Evolutionary conservation across 2,329 filamentous ascomycete genomes (phyloP), one percentile per base, ranked within the genome.

Genomic region (Ceratocystis albifundus): DNA sequence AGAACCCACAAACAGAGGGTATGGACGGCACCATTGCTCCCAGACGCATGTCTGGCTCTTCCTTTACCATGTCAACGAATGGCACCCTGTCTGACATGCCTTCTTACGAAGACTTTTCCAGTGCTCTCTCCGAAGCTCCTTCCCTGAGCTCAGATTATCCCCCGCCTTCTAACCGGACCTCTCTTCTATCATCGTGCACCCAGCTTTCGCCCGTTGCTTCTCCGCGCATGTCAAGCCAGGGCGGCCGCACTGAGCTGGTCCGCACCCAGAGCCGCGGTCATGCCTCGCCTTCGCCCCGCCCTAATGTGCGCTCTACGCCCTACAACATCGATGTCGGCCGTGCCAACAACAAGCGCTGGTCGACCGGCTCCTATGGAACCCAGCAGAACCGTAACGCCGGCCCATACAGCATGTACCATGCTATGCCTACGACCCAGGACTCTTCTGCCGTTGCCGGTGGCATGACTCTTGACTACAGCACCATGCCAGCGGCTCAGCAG

Each of bases 171-270:
- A 87, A 87, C 74, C 78, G 84, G 67, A 88, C 84, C 73, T 88
- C 85, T n/a, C 75, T 88, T 69, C 87, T 88, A 77, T 85, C 85
- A 41, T 84, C 86, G 32, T 67, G 65, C 61, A 88, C 84, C 8
- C 84, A 89, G 68, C 76, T 90, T 32, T 90, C 88, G 1, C 88
- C 88, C 2, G 84, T 89, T 22, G 83, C 85, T 4, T 90, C 88
- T 25, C 88, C 88, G 48, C 80, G 83, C 65, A 81, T 87, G 81
- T 80, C 84, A 65, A 78, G 82, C 8, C 83, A 85, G 70, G 79
- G 10, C 8, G 36, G 79, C 70, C 80, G 84, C 41, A 81, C 82
- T 15, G 84, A 87, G 69, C 80, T 82, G 69, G 84, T 85, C 59
- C 78, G 85, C 73, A 81, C 80, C 61, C 84, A 83, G 69, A 89